These are phyloP conservation scores for Sugiyamaella pinicola DNA, from an alignment of 1,139 yeast genomes.

Conservation along the genomic window DNA sequence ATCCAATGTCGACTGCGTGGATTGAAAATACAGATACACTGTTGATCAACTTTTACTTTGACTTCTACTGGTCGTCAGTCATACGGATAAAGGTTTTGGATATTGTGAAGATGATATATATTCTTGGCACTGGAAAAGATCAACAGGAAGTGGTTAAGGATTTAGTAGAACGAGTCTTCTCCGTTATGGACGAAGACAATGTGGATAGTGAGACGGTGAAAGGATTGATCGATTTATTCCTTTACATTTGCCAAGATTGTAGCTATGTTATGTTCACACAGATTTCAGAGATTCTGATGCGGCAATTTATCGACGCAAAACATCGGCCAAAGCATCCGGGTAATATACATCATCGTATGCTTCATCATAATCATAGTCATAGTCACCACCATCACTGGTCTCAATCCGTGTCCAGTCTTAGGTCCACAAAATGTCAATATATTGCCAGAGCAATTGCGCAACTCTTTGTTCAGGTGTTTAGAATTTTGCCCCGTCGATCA, in stretches of 20 bases:
- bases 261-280: conserved; percentile 22
- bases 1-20: conserved; percentile 59
- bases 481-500: conserved; percentile 39
- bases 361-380: neutral
- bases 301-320: conserved; percentile 20
- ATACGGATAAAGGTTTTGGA: conserved; percentile 49
- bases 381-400: conserved; percentile 9
- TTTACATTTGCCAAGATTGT: conserved; percentile 27
- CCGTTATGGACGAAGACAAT: conserved; percentile 26
- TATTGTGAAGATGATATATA: conserved; percentile 49
- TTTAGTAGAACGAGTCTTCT: conserved; percentile 29
- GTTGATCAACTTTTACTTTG: conserved; percentile 51
- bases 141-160: conserved; percentile 26
- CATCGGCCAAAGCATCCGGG: conserved; percentile 1
- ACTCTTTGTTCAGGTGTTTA: conserved; percentile 41
- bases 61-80: conserved; percentile 38
- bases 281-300: conserved; percentile 26
- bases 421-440: conserved; percentile 24
- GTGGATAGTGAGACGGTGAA: conserved; percentile 45
- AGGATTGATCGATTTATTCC: conserved; percentile 40
- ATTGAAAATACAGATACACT: conserved; percentile 50
- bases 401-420: neutral
- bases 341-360: conserved; percentile 3
- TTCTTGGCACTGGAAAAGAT: conserved; percentile 31
- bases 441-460: conserved; percentile 45